phyloP scores from a whole-genome alignment of 805 yeast species.

The Ascoidea rubescens region DNA sequence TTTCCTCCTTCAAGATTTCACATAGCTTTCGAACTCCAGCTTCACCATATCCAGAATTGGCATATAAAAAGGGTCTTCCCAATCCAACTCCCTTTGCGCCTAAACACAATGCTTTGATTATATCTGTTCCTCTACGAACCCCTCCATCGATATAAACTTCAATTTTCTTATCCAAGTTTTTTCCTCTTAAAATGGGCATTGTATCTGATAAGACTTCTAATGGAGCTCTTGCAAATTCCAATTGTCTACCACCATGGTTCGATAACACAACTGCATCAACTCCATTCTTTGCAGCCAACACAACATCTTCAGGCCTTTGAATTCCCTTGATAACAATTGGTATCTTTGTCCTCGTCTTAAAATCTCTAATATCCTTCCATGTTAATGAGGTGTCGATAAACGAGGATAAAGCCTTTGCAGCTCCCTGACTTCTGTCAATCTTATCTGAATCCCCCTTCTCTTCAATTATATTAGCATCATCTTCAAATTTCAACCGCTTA shows the following conservation, averaged over 20 bases:
- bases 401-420: slow-evolving; percentile 1
- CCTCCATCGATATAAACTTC: slow-evolving; percentile 71
- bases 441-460: not conserved
- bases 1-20: slow-evolving; percentile 44
- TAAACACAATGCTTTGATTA: slow-evolving; percentile 60
- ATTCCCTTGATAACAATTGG: slow-evolving; percentile 49
- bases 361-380: slow-evolving; percentile 21
- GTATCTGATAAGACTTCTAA: slow-evolving; percentile 48
- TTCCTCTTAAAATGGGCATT: slow-evolving; percentile 26
- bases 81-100: slow-evolving; percentile 70
- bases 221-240: slow-evolving; percentile 49
- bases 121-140: slow-evolving; percentile 60
- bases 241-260: slow-evolving; percentile 65
- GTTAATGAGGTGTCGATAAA: slow-evolving; percentile 14
- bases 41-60: slow-evolving; percentile 71
- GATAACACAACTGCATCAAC: slow-evolving; percentile 53
- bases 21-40: slow-evolving; percentile 56
- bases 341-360: slow-evolving; percentile 21
- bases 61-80: slow-evolving; percentile 66
- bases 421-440: slow-evolving; percentile 4
- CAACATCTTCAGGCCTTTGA: slow-evolving; percentile 52
- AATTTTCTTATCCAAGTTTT: slow-evolving; percentile 31
- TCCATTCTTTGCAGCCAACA: slow-evolving; percentile 42
- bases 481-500: slow-evolving; percentile 17
- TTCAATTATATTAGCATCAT: slow-evolving; percentile 11